Evolutionary conservation across 2,329 filamentous ascomycete genomes (phyloP).

Genomic region (Aspergillus sp.): DNA sequence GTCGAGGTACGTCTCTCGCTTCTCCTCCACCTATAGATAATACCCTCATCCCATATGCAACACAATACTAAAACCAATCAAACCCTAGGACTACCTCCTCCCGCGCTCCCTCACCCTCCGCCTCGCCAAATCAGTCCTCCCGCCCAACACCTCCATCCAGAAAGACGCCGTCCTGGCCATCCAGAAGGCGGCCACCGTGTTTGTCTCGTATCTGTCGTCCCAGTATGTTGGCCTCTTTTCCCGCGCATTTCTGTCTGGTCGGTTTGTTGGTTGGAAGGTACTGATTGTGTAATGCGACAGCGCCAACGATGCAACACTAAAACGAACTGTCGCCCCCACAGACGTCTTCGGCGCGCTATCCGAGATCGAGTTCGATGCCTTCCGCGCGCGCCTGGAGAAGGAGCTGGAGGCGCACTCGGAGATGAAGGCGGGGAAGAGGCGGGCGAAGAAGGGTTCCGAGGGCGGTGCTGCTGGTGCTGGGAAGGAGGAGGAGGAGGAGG

Average conservation of each 20-base stretch:
- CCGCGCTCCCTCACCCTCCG: slow-evolving; percentile 54
- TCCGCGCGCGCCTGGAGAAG: slow-evolving; percentile 48
- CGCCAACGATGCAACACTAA: slow-evolving; percentile 52
- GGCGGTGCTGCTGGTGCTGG: slow-evolving; percentile 7
- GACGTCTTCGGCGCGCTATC: slow-evolving; percentile 53
- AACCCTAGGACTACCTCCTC: slow-evolving; percentile 54
- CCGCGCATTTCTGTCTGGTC: too few species aligned
- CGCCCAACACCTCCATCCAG: slow-evolving; percentile 55
- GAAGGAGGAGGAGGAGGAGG: slow-evolving; percentile 15
- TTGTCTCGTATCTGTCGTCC: slow-evolving; percentile 54
- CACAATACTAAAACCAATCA: background rate
- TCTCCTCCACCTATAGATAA: background rate
- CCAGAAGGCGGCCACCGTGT: slow-evolving; percentile 57
- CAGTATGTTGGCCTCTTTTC: slow-evolving; percentile 36
- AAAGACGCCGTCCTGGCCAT: slow-evolving; percentile 57
- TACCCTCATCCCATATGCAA: background rate
- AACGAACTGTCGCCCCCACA: slow-evolving; percentile 52
- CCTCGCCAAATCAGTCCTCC: slow-evolving; percentile 54
- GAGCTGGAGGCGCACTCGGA: slow-evolving; percentile 45
- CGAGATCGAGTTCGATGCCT: slow-evolving; percentile 53
- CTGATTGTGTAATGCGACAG: too few species aligned
- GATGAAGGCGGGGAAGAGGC: slow-evolving; percentile 33
- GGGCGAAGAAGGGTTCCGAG: slow-evolving; percentile 37
- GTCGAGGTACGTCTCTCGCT: slow-evolving; percentile 34
- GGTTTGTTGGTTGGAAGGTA: too few species aligned